Conservation (phyloP, 2,329 filamentous ascomycete genomes). For the Exserohilum turcica region DNA sequence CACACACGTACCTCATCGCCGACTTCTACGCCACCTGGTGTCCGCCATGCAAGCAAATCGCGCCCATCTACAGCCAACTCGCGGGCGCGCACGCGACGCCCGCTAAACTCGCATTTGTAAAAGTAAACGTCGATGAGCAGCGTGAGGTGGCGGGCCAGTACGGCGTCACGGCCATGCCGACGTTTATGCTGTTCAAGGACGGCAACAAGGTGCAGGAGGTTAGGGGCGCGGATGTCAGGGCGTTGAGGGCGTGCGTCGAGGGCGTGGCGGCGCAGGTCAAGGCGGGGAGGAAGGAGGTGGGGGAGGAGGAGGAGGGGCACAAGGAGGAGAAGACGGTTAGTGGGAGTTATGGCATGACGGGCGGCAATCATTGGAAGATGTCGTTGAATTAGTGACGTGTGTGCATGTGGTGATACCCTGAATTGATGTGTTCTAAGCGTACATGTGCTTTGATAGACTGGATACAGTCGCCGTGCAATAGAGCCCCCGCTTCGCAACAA, state of each 20-base stretch:
- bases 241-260: conserved; percentile 35
- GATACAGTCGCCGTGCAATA: too few species aligned
- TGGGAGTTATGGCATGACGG: conserved; percentile 43
- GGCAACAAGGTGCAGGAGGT: conserved; percentile 39
- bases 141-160: conserved; percentile 55
- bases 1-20: conserved; percentile 51
- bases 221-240: conserved; percentile 36
- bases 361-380: conserved; percentile 38
- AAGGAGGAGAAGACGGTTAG: conserved; percentile 39
- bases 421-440: not conserved
- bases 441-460: too few species aligned
- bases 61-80: conserved; percentile 58
- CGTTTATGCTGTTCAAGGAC: conserved; percentile 42
- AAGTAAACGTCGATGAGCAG: conserved; percentile 62
- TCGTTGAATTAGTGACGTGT: conserved; percentile 21
- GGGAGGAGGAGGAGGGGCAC: conserved; percentile 8
- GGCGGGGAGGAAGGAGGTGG: conserved; percentile 5
- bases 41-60: conserved; percentile 61
- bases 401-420: not conserved
- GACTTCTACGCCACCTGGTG: conserved; percentile 63
- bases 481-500: too few species aligned
- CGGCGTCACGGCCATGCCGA: conserved; percentile 54
- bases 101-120: conserved; percentile 56
- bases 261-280: conserved; percentile 19
- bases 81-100: conserved; percentile 54